phyloP scores from a whole-genome alignment of 2,329 filamentous ascomycete genomes.

The Pyrenochaeta sp. region DNA sequence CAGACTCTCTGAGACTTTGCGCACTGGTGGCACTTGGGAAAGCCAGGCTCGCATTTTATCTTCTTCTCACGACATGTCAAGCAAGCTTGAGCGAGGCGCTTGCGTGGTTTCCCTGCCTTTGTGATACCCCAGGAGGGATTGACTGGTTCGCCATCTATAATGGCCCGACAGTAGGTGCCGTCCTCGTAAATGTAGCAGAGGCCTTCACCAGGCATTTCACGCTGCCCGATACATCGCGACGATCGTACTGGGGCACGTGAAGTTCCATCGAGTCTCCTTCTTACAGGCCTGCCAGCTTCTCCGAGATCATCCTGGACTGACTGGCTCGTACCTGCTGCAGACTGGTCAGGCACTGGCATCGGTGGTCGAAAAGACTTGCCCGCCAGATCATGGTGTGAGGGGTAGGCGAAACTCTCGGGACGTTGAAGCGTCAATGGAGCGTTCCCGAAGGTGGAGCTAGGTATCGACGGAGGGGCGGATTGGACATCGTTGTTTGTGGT shows the following conservation, averaged over 20 bases:
- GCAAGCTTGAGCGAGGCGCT: constrained; percentile 90
- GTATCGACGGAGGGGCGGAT: constrained; percentile 31
- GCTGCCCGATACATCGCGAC: constrained; percentile 47
- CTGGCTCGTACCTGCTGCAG: constrained; percentile 20
- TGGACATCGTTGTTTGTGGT: constrained; percentile 27
- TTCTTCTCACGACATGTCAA: constrained; percentile 95
- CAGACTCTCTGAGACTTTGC: constrained; percentile 88
- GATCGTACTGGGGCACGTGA: constrained; percentile 42
- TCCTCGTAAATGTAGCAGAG: constrained; percentile 88
- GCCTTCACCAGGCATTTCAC: constrained; percentile 77
- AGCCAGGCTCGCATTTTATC: constrained; percentile 93
- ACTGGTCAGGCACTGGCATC: constrained; percentile 35
- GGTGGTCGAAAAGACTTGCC: constrained; percentile 29
- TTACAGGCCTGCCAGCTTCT: constrained; percentile 37
- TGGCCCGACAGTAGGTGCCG: constrained; percentile 79
- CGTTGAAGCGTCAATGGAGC: constrained; percentile 31
- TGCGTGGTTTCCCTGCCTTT: constrained; percentile 91
- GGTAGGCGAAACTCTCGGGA: constrained; percentile 30
- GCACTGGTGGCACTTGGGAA: constrained; percentile 87
- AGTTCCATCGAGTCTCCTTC: constrained; percentile 43
- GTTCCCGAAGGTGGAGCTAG: constrained; percentile 27
- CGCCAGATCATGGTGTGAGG: constrained; percentile 28
- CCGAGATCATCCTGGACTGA: constrained; percentile 37
- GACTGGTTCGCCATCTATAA: constrained; percentile 84
- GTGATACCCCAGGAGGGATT: constrained; percentile 94